Percentiles rank a stretch among this genome's conserved stretches.
These are phyloP conservation scores for Candida bentonensis DNA, from an alignment of 805 yeast genomes.

Conservation along the genomic window DNA sequence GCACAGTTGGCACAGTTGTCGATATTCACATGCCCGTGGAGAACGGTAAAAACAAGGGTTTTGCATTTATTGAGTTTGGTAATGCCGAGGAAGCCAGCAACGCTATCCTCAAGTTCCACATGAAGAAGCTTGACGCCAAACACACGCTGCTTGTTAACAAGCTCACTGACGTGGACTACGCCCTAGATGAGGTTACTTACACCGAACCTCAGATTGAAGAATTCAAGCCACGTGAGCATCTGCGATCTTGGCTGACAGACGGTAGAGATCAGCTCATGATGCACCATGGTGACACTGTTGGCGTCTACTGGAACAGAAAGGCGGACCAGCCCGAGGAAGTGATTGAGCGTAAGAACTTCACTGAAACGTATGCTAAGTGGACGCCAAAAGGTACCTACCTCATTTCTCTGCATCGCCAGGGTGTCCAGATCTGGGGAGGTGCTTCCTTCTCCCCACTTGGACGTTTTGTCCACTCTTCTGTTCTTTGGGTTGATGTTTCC, in stretches of 20 bases:
- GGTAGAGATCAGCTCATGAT: slow-evolving; percentile 85
- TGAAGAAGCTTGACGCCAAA: slow-evolving; percentile 85
- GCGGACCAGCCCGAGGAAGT: slow-evolving; percentile 59
- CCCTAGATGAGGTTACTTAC: slow-evolving; percentile 41
- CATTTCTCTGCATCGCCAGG: slow-evolving; percentile 82
- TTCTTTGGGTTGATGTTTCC: slow-evolving; percentile 78
- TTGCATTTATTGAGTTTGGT: slow-evolving; percentile 65
- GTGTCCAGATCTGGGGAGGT: slow-evolving; percentile 96
- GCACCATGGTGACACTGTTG: slow-evolving; percentile 68
- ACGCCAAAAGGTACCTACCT: slow-evolving; percentile 88
- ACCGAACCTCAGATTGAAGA: slow-evolving; percentile 60
- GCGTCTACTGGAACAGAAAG: slow-evolving; percentile 75
- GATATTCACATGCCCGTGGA: slow-evolving; percentile 53
- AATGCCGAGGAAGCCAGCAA: slow-evolving; percentile 52
- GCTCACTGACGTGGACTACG: slow-evolving; percentile 70
- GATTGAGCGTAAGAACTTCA: slow-evolving; percentile 71
- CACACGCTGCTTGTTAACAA: slow-evolving; percentile 80
- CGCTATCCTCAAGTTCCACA: slow-evolving; percentile 69
- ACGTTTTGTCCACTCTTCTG: slow-evolving; percentile 79
- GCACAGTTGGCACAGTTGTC: slow-evolving; percentile 58
- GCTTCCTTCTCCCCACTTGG: slow-evolving; percentile 54
- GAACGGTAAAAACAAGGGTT: slow-evolving; percentile 71
- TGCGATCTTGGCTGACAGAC: slow-evolving; percentile 87
- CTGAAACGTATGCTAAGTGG: slow-evolving; percentile 75
- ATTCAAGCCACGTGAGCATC: slow-evolving; percentile 63